Conservation (phyloP, 2,329 filamentous ascomycete species). For the Apiospora saccharicola region DNA sequence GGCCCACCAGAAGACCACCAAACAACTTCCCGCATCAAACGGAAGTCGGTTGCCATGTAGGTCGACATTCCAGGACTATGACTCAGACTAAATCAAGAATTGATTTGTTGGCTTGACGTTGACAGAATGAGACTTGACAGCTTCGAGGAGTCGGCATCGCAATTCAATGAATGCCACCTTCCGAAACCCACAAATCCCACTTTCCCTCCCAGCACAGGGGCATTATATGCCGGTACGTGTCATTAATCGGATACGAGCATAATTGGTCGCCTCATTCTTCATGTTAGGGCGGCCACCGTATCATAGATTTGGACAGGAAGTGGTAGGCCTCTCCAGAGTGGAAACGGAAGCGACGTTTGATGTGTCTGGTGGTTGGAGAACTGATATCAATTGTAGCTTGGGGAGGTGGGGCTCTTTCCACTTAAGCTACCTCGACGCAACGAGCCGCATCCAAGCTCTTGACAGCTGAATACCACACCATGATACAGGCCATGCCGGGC, state of each 20-base stretch:
- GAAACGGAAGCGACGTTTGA: not conserved
- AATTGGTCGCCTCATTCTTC: not conserved
- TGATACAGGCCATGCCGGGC: too few species aligned
- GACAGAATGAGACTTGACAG: not conserved
- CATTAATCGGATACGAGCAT: not conserved
- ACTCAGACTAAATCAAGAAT: not conserved
- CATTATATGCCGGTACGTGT: not conserved
- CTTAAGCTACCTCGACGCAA: not conserved
- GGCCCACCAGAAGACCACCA: not conserved
- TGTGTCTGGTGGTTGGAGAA: too few species aligned
- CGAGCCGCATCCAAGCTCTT: too few species aligned
- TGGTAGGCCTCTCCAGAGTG: not conserved
- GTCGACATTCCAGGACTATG: not conserved
- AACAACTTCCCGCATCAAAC: not conserved
- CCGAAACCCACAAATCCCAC: not conserved
- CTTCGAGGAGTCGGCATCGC: not conserved
- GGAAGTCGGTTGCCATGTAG: not conserved
- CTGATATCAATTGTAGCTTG: not conserved
- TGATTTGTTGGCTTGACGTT: not conserved
- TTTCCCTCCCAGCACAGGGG: not conserved
- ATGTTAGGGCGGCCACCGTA: too few species aligned
- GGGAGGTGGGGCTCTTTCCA: too few species aligned
- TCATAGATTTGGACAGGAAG: not conserved
- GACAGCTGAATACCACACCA: too few species aligned
- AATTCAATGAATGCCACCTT: not conserved